Percentiles rank a stretch among this genome's conserved stretches.
phyloP scores from a whole-genome alignment of 352 stramenopile genomes.

The Discostella stelligera region DNA sequence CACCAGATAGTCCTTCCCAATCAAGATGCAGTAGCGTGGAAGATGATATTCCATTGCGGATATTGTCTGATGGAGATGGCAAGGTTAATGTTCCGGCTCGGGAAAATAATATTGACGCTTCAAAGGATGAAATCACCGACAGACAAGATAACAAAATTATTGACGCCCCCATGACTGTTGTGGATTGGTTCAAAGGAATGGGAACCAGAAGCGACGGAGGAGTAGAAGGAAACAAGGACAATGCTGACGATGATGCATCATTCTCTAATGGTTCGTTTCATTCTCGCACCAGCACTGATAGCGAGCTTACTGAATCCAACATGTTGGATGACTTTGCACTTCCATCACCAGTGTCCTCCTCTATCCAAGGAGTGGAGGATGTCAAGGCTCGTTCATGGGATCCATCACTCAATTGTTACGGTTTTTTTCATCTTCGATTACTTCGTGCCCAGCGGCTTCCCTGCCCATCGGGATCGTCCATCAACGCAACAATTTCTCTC shows the following conservation, averaged over 20 bases:
- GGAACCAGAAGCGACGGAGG: constrained; percentile 13
- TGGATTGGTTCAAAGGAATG: constrained; percentile 26
- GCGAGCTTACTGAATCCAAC: constrained; percentile 41
- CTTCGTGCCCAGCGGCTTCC: constrained; percentile 67
- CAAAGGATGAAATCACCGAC: not conserved
- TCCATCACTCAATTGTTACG: constrained; percentile 64
- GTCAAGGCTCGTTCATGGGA: constrained; percentile 37
- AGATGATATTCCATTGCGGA: not conserved
- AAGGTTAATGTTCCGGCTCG: not conserved
- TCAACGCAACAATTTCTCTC: constrained; percentile 62
- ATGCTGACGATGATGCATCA: constrained; percentile 15
- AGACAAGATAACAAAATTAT: not conserved
- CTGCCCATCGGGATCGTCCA: constrained; percentile 57
- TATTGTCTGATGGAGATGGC: not conserved
- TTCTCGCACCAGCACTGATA: constrained; percentile 45
- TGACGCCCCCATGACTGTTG: constrained; percentile 14
- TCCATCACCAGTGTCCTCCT: constrained; percentile 20
- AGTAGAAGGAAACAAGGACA: not conserved
- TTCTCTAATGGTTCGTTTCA: constrained; percentile 40
- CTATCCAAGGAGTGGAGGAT: not conserved
- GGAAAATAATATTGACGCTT: not conserved
- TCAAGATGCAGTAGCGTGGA: constrained; percentile 1
- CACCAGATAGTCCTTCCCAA: constrained; percentile 18
- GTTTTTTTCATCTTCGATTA: constrained; percentile 74
- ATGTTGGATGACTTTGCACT: constrained; percentile 44